Conservation (phyloP, 805 yeast genomes). For the Pichia heedii region DNA sequence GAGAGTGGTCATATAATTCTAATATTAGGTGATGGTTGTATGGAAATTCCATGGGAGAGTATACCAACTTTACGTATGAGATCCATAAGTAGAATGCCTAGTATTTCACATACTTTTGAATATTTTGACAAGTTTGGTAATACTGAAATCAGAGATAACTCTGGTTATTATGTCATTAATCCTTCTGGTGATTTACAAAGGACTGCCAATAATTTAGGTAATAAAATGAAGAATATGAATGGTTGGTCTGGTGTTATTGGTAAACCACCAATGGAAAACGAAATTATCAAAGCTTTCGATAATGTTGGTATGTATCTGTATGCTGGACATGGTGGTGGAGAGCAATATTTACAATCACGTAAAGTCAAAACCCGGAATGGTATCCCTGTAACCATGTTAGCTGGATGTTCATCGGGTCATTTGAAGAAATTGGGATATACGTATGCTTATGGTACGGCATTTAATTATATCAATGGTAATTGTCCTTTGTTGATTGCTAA, state of each 20-base stretch:
- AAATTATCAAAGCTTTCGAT: constrained; percentile 36
- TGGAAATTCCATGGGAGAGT: constrained; percentile 87
- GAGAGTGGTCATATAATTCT: constrained; percentile 50
- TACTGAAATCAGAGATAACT: constrained; percentile 16
- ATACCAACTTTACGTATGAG: constrained; percentile 42
- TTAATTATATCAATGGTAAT: constrained; percentile 70
- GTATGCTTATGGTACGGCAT: constrained; percentile 69
- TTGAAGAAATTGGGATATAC: constrained; percentile 48
- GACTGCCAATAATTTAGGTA: constrained; percentile 53
- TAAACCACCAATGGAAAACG: constrained; percentile 46
- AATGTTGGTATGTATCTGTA: constrained; percentile 52
- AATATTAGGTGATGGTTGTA: constrained; percentile 57
- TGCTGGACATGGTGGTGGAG: constrained; percentile 97
- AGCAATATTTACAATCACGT: constrained; percentile 57
- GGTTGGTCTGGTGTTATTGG: constrained; percentile 52
- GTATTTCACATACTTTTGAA: constrained; percentile 37
- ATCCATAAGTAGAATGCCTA: constrained; percentile 72
- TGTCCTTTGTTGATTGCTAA: constrained; percentile 78
- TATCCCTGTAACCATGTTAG: constrained; percentile 54
- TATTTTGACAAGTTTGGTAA: constrained; percentile 22
- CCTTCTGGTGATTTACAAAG: constrained; percentile 70
- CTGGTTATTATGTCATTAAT: constrained; percentile 62
- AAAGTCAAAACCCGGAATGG: constrained; percentile 35
- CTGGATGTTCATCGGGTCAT: constrained; percentile 89
- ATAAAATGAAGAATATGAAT: constrained; percentile 29